phyloP scores from a whole-genome alignment of 176 grass and related monocot genomes.

The Oryza meridionalis region DNA sequence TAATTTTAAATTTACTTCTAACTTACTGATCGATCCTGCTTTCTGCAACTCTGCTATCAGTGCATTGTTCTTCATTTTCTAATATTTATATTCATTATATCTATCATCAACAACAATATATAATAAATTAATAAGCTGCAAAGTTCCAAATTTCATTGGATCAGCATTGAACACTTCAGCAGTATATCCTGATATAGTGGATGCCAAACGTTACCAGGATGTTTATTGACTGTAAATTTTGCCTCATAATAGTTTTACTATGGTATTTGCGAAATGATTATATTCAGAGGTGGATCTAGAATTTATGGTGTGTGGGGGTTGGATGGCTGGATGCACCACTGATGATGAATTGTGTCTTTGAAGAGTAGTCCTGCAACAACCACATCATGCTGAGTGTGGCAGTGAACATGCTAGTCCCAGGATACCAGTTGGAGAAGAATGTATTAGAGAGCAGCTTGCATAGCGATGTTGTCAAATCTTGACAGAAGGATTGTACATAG shows the following conservation, averaged over 20 bases:
- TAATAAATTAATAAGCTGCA: background rate
- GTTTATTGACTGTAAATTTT: slow-evolving; percentile 3
- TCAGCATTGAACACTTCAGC: background rate
- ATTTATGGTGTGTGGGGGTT: slow-evolving; percentile 16
- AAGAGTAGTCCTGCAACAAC: slow-evolving; percentile 25
- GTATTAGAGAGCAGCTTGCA: background rate
- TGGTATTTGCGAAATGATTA: slow-evolving; percentile 12
- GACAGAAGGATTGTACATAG: background rate
- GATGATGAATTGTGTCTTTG: slow-evolving; percentile 32
- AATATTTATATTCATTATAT: slow-evolving; percentile 18
- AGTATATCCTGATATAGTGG: background rate
- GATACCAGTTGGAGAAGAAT: slow-evolving; percentile 6
- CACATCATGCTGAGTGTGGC: background rate
- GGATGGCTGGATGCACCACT: slow-evolving; percentile 6
- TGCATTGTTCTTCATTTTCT: background rate
- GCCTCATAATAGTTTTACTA: slow-evolving; percentile 22
- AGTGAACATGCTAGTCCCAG: slow-evolving; percentile 13
- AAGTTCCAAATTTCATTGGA: background rate
- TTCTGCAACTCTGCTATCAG: background rate
- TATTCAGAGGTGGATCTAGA: slow-evolving; percentile 40
- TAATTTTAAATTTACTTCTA: background rate
- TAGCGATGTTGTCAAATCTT: background rate
- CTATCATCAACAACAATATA: background rate
- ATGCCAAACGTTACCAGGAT: slow-evolving; percentile 14
- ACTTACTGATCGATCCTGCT: background rate